Conservation (phyloP, 768 basidiomycete species). For the Thelephora ganbajun region DNA sequence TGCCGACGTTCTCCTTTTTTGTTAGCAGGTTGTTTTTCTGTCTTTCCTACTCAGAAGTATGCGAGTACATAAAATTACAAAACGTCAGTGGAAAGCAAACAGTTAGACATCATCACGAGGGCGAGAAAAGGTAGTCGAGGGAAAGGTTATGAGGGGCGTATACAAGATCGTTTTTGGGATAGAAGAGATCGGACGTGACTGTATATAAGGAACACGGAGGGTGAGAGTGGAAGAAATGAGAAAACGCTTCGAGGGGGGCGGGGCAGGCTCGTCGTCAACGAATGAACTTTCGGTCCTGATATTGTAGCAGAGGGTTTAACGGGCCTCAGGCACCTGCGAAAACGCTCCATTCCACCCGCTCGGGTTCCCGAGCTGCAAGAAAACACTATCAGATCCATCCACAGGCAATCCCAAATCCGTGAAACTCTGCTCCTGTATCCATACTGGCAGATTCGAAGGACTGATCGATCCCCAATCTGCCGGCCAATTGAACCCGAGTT, state of each 20-base stretch:
- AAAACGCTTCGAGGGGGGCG: no score
- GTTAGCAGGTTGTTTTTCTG: no score
- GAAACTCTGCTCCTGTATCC: slow-evolving; percentile 87
- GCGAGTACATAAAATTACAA: slow-evolving; percentile 1
- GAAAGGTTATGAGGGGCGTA: no score
- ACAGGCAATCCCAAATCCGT: slow-evolving; percentile 84
- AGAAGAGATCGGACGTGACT: no score
- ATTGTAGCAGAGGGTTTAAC: slow-evolving; percentile 30
- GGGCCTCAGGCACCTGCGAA: slow-evolving; percentile 68
- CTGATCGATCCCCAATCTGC: slow-evolving; percentile 43
- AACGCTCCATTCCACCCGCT: slow-evolving; percentile 73
- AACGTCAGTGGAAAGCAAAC: neutral
- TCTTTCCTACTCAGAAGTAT: neutral
- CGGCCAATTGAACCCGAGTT: slow-evolving; percentile 51
- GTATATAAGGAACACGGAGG: no score
- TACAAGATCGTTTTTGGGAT: no score
- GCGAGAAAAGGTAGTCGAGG: no score
- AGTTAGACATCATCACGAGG: no score
- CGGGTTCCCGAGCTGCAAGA: slow-evolving; percentile 56
- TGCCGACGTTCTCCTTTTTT: no score
- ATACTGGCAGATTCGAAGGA: slow-evolving; percentile 72
- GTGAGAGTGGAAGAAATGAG: no score
- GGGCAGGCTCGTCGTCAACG: no score
- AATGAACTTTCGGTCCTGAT: no score
- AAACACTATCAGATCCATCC: slow-evolving; percentile 85